These are phyloP conservation scores for Pichia thaimueangensis DNA, from an alignment of 805 yeast species.

Conservation along the genomic window DNA sequence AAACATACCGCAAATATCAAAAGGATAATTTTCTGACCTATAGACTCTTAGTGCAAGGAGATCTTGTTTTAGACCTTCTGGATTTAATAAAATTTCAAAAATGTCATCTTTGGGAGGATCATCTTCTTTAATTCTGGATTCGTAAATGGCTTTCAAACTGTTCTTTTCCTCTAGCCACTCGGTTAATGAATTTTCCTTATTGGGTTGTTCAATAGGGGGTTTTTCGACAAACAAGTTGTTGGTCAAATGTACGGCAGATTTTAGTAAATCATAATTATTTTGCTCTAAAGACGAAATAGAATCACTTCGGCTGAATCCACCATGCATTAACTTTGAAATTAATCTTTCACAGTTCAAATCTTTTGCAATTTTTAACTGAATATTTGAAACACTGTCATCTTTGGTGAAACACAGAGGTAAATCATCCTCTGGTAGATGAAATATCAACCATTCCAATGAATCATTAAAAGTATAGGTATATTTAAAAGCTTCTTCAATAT, in stretches of 20 bases:
- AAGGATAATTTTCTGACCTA: conserved; percentile 54
- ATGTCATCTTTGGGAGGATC: conserved; percentile 34
- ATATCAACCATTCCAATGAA: conserved; percentile 68
- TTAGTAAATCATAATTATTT: conserved; percentile 39
- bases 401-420: conserved; percentile 62
- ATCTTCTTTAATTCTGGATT: conserved; percentile 13
- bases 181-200: conserved; percentile 20
- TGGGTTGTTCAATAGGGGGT: conserved; percentile 10
- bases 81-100: conserved; percentile 31
- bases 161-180: conserved; percentile 75
- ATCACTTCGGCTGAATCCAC: conserved; percentile 68
- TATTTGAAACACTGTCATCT: conserved; percentile 49
- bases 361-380: conserved; percentile 48
- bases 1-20: conserved; percentile 62
- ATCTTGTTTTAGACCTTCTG: conserved; percentile 26
- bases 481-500: conserved; percentile 63
- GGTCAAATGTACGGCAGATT: conserved; percentile 47
- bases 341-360: conserved; percentile 51
- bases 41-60: conserved; percentile 34
- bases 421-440: conserved; percentile 93
- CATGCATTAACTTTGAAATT: conserved; percentile 49
- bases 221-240: conserved; percentile 24
- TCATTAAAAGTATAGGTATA: conserved; percentile 47
- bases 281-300: conserved; percentile 43
- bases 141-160: conserved; percentile 55